These are phyloP conservation scores for Silene conica DNA, from an alignment of 148 eudicot genomes.

Conservation along the genomic window DNA sequence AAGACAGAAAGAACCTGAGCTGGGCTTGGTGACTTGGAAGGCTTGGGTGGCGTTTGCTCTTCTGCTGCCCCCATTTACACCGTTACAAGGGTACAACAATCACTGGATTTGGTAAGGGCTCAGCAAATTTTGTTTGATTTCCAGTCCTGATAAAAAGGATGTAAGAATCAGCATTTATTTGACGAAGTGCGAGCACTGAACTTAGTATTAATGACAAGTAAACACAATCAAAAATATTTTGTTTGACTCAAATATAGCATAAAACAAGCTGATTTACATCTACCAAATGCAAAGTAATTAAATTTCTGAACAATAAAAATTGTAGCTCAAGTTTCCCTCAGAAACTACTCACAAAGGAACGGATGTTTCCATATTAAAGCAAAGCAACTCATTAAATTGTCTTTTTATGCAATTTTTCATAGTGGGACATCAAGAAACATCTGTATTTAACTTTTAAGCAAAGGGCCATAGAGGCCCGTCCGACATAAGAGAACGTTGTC, in stretches of 20 bases:
- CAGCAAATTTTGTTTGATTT: background rate
- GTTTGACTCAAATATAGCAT: background rate
- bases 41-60: constrained; percentile 57
- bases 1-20: constrained; percentile 45
- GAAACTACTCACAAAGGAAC: background rate
- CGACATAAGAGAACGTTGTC: no score
- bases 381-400: no score
- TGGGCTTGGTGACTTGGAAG: constrained; percentile 56
- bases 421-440: no score
- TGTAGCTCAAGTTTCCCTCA: background rate
- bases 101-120: constrained; percentile 14
- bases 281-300: background rate
- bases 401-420: no score
- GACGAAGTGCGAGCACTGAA: constrained; percentile 9
- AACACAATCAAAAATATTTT: background rate
- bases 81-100: constrained; percentile 22
- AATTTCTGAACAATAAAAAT: background rate
- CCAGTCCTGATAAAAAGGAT: constrained; percentile 13
- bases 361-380: background rate
- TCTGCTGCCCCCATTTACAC: constrained; percentile 65
- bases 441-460: no score
- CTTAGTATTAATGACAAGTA: background rate
- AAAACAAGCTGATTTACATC: background rate
- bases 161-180: constrained; percentile 6
- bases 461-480: no score